Conservation (phyloP, 2,329 filamentous ascomycete species). For the Arthrobotrys iridis region DNA sequence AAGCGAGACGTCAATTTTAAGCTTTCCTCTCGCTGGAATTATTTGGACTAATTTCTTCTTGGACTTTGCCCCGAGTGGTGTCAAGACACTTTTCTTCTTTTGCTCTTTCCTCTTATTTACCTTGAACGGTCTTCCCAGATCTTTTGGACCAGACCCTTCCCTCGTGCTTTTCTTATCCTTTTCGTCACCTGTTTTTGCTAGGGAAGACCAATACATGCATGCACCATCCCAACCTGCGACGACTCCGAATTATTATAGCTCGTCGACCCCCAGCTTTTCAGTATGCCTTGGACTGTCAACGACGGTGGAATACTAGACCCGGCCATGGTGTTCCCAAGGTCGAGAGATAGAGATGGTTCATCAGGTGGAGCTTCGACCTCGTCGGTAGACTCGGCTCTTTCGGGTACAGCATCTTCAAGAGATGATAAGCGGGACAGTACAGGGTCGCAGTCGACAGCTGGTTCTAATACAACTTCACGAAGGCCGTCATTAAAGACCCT, state of each 20-base stretch:
- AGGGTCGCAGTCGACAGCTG: constrained; percentile 50
- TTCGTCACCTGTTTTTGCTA: constrained; percentile 27
- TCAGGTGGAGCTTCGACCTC: constrained; percentile 53
- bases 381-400: constrained; percentile 49
- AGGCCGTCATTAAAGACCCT: constrained; percentile 41
- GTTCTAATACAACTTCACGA: constrained; percentile 37
- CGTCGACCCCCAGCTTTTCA: constrained; percentile 12
- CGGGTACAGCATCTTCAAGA: constrained; percentile 38
- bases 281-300: constrained; percentile 52
- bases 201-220: constrained; percentile 29
- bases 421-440: constrained; percentile 51
- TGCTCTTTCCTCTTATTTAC: constrained; percentile 31
- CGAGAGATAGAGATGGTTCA: constrained; percentile 52
- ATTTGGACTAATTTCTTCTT: constrained; percentile 50
- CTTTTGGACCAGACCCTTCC: constrained; percentile 20
- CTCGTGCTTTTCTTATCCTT: constrained; percentile 30
- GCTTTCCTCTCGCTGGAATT: constrained; percentile 45
- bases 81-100: constrained; percentile 38
- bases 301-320: constrained; percentile 51
- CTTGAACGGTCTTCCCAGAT: constrained; percentile 10
- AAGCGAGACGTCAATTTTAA: constrained; percentile 56
- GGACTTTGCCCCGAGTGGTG: constrained; percentile 32
- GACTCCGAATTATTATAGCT: constrained; percentile 16
- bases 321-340: constrained; percentile 41
- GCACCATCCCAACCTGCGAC: constrained; percentile 32